Evolutionary conservation across 2,329 filamentous ascomycete genomes (phyloP), one percentile per base, ranked within the genome.

Genomic region (Colletotrichum sp.): DNA sequence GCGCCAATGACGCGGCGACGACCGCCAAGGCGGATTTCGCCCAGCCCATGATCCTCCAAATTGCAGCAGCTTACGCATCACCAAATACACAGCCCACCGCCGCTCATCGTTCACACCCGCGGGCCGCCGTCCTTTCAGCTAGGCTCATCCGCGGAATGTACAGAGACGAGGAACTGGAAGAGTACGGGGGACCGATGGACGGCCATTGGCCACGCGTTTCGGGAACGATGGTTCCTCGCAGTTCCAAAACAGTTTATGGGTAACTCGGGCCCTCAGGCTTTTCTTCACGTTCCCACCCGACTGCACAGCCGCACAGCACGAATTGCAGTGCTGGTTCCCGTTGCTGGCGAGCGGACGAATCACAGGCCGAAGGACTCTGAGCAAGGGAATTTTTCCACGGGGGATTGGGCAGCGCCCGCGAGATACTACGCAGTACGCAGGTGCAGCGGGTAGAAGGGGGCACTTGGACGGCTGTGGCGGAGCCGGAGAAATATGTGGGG

Each of bases 201-300:
- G 16, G 24, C 59, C 67, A 66, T 72, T 63, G 68, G 72, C 68
- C 71, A 69, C 71, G 71, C 62, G 71, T 73, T 72, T 67, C 62
- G 61, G 67, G 36, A 66, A 51, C 62, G 38, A 24, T 51, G 43
- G 43, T 51, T 51, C 43, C 43, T 51, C 43, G 15, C 24, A 16
- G 54, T 71, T 73, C 68, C 47, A 62, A 71, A 43, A 71, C 62
- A 43, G 47, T 58, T 29, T 65, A 27, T 57, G 33, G 71, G 31
- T 36, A 58, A 58, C 71, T 62, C 67, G 67, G 71, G 68, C 62
- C 57, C 43, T 18, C n/a, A 34, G 24, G 15, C 29, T 21, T 18
- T 33, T 21, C 43, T 55, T 24, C 21, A 31, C 29, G 16, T 29
- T 43, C 57, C 31, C 27, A 47, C n/a, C 54, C 31, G 31, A n/a